phyloP scores from a whole-genome alignment of 2,329 filamentous ascomycete genomes.

The Cladosporium sp. region DNA sequence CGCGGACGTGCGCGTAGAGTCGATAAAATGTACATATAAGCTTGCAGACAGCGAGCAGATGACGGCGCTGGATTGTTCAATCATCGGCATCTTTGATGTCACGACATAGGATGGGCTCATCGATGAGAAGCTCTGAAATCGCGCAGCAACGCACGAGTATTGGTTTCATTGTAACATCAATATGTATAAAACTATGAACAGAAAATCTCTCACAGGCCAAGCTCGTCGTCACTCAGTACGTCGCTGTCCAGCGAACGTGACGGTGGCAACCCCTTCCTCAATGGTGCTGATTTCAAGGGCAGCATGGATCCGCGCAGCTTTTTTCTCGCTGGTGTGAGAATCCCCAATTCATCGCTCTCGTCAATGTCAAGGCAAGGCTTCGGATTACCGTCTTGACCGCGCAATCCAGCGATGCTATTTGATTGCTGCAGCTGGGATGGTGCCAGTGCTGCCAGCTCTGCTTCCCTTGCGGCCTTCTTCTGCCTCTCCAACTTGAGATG shows the following conservation, averaged over 20 bases:
- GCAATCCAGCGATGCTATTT: neutral
- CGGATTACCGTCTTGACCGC: neutral
- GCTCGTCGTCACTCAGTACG: constrained; percentile 28
- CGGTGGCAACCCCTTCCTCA: too few species aligned
- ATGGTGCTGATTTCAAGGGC: too few species aligned
- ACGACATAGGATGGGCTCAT: too few species aligned
- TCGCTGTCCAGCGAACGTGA: neutral
- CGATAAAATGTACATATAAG: too few species aligned
- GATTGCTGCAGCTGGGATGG: neutral
- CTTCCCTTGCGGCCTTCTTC: neutral
- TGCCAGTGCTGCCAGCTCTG: neutral
- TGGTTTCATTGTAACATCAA: neutral
- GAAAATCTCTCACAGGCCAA: constrained; percentile 12
- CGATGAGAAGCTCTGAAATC: too few species aligned
- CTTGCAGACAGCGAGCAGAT: too few species aligned
- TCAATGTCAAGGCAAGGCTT: neutral
- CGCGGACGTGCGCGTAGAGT: too few species aligned
- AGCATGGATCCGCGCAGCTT: neutral
- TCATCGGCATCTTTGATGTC: too few species aligned
- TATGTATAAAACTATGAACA: neutral
- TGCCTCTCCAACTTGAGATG: constrained; percentile 7
- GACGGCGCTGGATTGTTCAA: too few species aligned
- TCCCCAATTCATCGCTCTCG: constrained; percentile 1
- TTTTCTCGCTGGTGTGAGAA: neutral
- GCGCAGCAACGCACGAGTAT: too few species aligned